Evolutionary conservation across 2,329 filamentous ascomycete genomes (phyloP), one percentile per base, ranked within the genome.

Genomic region (Sordariomycetes sp.): DNA sequence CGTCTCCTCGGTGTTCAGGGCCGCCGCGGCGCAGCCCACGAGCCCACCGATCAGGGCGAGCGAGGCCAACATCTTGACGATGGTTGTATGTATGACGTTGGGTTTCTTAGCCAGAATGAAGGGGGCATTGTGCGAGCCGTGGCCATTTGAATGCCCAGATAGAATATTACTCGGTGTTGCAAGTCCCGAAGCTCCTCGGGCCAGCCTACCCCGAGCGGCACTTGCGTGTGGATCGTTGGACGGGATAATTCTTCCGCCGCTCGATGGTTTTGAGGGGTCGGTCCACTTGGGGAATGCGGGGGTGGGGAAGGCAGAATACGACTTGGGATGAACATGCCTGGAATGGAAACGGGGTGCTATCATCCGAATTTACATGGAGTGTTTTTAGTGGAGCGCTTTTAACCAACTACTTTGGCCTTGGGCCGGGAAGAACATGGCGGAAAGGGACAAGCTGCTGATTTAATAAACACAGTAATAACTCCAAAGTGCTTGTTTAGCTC

Each of bases 1-100:
- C 46, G 69, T 69, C 59, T 71, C 68, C 25, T 64, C 75, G 51
- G 70, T 68, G 58, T 66, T 68, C 61, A 70, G 62, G 53, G 61
- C 59, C 3, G 68, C 69, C 2, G 61, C 40, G 3, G 62, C 66
- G 59, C 28, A 14, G 50, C 11, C 50, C 50, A 18, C 14, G 18
- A 46, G 18, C 18, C 40, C 40, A n/a, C 11, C 40, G 40, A 46
- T n/a, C 6, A 46, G 40, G 40, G 40, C 40, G n/a, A 46, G 18
- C n/a, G 40, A n/a, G 16, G n/a, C 40, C 18, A n/a, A 46, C 40
- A 46, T 46, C 16, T 46, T n/a, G 5, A n/a, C 14, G 3, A 6
- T 16, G 18, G 40, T 7, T 46, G 40, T 46, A 6, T 46, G 40
- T 46, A 6, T 3, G 12, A 43, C 12, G 28, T 32, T 8, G 12